Evolutionary conservation across 805 yeast species (phyloP).

Genomic region (Candida nonsorbophila): DNA sequence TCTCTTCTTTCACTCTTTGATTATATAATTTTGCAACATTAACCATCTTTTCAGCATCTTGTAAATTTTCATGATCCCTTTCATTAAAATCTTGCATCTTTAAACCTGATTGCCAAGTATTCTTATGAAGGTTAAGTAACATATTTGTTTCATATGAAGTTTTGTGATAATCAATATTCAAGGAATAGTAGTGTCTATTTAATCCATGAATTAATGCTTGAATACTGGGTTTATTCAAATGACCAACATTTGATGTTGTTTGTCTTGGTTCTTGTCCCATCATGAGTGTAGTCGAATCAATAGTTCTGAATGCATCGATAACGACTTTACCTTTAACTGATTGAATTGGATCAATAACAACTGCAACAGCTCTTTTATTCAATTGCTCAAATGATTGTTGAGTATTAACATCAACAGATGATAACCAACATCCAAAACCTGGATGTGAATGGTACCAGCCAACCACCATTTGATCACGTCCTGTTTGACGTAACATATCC

Average conservation of each 20-base stretch:
- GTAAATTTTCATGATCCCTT: constrained; percentile 71
- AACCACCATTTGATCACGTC: constrained; percentile 98
- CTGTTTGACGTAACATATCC: constrained; percentile 99
- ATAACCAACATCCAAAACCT: constrained; percentile 99
- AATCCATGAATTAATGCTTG: constrained; percentile 96
- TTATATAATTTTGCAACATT: constrained; percentile 87
- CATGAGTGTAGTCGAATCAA: constrained; percentile 82
- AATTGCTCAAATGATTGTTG: constrained; percentile 97
- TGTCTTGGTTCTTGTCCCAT: constrained; percentile 98
- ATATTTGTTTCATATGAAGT: constrained; percentile 88
- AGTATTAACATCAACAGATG: constrained; percentile 94
- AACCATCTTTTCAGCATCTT: constrained; percentile 72
- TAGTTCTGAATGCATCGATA: constrained; percentile 95
- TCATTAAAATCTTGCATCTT: constrained; percentile 70
- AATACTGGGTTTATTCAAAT: constrained; percentile 90
- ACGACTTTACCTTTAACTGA: constrained; percentile 98
- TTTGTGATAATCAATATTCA: constrained; percentile 91
- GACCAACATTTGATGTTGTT: constrained; percentile 92
- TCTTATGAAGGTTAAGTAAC: constrained; percentile 90
- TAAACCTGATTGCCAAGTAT: constrained; percentile 92
- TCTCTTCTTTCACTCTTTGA: constrained; percentile 87
- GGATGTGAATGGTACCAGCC: constrained; percentile 99
- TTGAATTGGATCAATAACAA: constrained; percentile 97
- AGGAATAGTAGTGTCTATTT: constrained; percentile 93
- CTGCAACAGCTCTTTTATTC: constrained; percentile 95